Evolutionary conservation across 1,284 basidiomycete species (phyloP).

Genomic region (Gymnopus androsaceus): DNA sequence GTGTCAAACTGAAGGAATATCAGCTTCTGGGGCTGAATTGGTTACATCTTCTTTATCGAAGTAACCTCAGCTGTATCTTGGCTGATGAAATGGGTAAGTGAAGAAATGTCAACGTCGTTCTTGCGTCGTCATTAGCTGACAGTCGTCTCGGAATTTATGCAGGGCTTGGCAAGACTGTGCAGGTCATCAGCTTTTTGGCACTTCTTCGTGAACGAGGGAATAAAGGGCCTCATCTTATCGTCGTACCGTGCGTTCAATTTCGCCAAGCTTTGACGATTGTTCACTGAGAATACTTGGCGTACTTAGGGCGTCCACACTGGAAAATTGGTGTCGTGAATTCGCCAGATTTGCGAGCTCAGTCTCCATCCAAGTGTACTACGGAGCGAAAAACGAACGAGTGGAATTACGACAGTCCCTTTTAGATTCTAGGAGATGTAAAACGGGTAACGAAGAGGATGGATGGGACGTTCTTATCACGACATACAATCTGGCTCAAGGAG

Average conservation of each 20-base stretch:
- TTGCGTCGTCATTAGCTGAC: background rate
- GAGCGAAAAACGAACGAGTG: slow-evolving; percentile 86
- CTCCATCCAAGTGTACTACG: slow-evolving; percentile 92
- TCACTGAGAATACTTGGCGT: background rate
- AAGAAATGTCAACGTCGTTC: background rate
- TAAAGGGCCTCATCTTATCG: slow-evolving; percentile 87
- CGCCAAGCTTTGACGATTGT: background rate
- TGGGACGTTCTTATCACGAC: slow-evolving; percentile 97
- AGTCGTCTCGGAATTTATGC: slow-evolving; percentile 4
- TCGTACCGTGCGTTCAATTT: slow-evolving; percentile 90
- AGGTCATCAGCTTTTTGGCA: slow-evolving; percentile 97
- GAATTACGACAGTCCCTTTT: slow-evolving; percentile 71
- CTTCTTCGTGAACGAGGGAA: slow-evolving; percentile 80
- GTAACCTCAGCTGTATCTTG: slow-evolving; percentile 88
- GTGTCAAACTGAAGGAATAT: slow-evolving; percentile 90
- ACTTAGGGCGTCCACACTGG: slow-evolving; percentile 94
- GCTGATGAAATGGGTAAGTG: slow-evolving; percentile 95
- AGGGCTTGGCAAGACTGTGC: slow-evolving; percentile 97
- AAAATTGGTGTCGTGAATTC: slow-evolving; percentile 99
- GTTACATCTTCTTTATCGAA: slow-evolving; percentile 86
- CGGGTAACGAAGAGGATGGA: slow-evolving; percentile 44
- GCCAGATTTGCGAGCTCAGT: slow-evolving; percentile 87
- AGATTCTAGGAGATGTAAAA: slow-evolving; percentile 52
- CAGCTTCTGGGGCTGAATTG: slow-evolving; percentile 98
- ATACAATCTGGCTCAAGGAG: slow-evolving; percentile 91